Conservation (phyloP, 129 eudicot genomes). For the Calendula officinalis region DNA sequence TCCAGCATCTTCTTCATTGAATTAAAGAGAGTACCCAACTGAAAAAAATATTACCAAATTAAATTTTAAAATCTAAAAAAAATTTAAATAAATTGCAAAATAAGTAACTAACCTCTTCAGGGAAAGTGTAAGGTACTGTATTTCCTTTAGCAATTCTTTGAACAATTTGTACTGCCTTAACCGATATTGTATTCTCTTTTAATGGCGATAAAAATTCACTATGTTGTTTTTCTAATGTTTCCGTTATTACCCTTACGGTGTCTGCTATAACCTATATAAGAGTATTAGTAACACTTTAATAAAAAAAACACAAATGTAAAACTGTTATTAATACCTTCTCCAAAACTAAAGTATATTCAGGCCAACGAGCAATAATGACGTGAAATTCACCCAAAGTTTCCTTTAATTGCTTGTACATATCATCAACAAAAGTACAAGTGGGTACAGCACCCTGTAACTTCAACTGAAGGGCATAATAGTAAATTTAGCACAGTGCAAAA, state of each 20-base stretch:
- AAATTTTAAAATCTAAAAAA: no score
- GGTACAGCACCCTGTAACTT: slow-evolving; percentile 42
- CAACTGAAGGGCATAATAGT: slow-evolving; percentile 29
- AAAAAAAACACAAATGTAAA: slow-evolving; percentile 9
- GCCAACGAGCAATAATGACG: slow-evolving; percentile 65
- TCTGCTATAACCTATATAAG: slow-evolving; percentile 61
- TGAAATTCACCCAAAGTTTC: slow-evolving; percentile 61
- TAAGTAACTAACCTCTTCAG: slow-evolving; percentile 52
- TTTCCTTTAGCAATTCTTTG: slow-evolving; percentile 69
- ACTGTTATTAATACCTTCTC: slow-evolving; percentile 48
- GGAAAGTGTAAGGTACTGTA: slow-evolving; percentile 42
- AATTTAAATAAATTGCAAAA: no score
- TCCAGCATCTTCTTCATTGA: slow-evolving; percentile 85
- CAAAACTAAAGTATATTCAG: slow-evolving; percentile 55
- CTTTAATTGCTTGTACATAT: slow-evolving; percentile 55
- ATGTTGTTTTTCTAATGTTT: slow-evolving; percentile 66
- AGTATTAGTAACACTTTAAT: slow-evolving; percentile 2
- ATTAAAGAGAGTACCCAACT: slow-evolving; percentile 69
- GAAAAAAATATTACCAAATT: slow-evolving; percentile 3
- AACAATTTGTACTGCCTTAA: slow-evolving; percentile 65
- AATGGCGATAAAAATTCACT: slow-evolving; percentile 66
- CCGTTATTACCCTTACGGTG: slow-evolving; percentile 65
- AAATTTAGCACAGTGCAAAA: slow-evolving; percentile 15
- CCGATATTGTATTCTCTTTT: slow-evolving; percentile 63
- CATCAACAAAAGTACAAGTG: slow-evolving; percentile 64